These are phyloP conservation scores for Boletus rex-veris DNA, from an alignment of 768 basidiomycete genomes.

Conservation along the genomic window DNA sequence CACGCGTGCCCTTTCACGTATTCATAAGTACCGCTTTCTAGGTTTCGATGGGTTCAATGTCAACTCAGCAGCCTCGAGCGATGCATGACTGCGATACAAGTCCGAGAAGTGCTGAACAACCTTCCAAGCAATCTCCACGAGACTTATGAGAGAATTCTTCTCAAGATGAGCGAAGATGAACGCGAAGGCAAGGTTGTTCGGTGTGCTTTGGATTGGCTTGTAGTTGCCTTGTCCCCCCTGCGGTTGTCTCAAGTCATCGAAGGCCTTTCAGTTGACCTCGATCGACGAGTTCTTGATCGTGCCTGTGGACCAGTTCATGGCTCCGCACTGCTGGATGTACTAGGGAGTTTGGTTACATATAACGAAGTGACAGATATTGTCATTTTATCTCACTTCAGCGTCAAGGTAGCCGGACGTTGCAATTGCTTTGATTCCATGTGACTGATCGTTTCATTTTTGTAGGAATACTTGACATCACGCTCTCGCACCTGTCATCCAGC, in stretches of 20 bases:
- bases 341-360: not conserved
- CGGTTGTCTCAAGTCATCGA: conserved; percentile 8
- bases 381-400: conserved; percentile 9
- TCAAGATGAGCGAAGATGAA: not conserved
- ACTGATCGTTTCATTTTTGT: too few species aligned
- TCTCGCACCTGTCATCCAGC: too few species aligned
- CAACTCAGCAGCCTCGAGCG: not conserved
- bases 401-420: conserved; percentile 2
- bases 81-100: not conserved
- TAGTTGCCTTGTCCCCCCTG: conserved; percentile 7
- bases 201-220: conserved; percentile 8
- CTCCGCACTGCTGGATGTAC: not conserved
- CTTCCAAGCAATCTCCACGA: conserved; percentile 5
- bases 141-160: conserved; percentile 7
- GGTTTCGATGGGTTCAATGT: conserved; percentile 19
- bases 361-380: conserved; percentile 2
- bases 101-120: not conserved
- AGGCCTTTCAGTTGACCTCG: conserved; percentile 1
- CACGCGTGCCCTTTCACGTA: too few species aligned
- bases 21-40: not conserved
- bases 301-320: conserved; percentile 1
- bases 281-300: not conserved
- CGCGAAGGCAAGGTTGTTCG: not conserved
- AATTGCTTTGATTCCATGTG: too few species aligned
- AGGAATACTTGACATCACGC: too few species aligned